A percentile compares a stretch with the other conserved stretches of the same genome.
Evolutionary conservation across 345 rosid species (phyloP).

Genomic region (Physaria fendleri): DNA sequence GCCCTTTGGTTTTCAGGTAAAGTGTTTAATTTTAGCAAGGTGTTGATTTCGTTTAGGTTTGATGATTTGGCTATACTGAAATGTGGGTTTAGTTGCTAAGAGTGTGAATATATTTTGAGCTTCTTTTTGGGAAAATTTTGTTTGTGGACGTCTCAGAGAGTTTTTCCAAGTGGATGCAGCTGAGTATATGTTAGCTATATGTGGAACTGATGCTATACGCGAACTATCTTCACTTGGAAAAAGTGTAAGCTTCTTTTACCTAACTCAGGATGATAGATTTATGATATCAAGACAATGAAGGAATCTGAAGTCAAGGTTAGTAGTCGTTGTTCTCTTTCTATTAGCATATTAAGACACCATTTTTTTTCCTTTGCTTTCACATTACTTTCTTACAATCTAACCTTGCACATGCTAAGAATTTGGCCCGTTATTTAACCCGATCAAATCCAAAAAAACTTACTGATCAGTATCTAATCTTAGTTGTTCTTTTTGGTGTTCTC

Average conservation of each 20-base stretch:
- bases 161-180: constrained; percentile 86
- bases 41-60: constrained; percentile 1
- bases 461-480: too few relatives aligned
- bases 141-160: constrained; percentile 75
- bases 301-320: constrained; percentile 63
- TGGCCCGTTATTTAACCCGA: constrained; percentile 25
- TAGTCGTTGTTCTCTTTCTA: constrained; percentile 39
- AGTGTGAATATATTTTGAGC: neutral
- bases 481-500: too few relatives aligned
- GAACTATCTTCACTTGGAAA: constrained; percentile 98
- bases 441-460: too few relatives aligned
- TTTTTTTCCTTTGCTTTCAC: constrained; percentile 26
- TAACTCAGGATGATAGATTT: constrained; percentile 95
- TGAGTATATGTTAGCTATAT: constrained; percentile 90
- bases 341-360: constrained; percentile 16
- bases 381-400: constrained; percentile 18
- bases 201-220: constrained; percentile 92
- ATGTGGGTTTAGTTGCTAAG: constrained; percentile 11
- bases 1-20: constrained; percentile 89
- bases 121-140: constrained; percentile 24
- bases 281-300: constrained; percentile 98
- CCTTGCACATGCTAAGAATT: constrained; percentile 23
- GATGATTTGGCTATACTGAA: constrained; percentile 15
- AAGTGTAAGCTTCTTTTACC: constrained; percentile 96
- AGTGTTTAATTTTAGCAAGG: constrained; percentile 1